Evolutionary conservation across 2,329 filamentous ascomycete genomes (phyloP).

Genomic region (Fusarium bactridioides): DNA sequence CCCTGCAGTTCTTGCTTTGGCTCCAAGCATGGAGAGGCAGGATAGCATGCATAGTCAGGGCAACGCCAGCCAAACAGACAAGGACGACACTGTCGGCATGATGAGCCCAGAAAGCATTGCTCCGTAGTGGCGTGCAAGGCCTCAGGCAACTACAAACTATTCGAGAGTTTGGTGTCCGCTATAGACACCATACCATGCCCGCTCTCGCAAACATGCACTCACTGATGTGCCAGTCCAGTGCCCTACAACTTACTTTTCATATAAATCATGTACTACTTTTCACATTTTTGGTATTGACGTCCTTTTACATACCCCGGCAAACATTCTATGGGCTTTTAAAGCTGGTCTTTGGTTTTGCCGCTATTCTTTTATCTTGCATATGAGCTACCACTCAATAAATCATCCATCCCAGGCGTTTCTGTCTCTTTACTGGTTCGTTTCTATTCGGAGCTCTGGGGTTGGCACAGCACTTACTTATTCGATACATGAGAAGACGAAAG

Average conservation of each 20-base stretch:
- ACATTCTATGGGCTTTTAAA: constrained; percentile 5
- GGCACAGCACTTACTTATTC: constrained; percentile 3
- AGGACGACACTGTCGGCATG: constrained; percentile 75
- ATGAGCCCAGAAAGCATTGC: constrained; percentile 85
- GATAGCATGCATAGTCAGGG: constrained; percentile 66
- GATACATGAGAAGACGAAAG: constrained; percentile 7
- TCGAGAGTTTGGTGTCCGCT: not conserved
- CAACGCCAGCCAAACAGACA: constrained; percentile 69
- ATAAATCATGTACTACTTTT: constrained; percentile 36
- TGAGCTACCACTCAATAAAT: constrained; percentile 3
- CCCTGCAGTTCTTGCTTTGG: constrained; percentile 51
- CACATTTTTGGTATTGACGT: constrained; percentile 16
- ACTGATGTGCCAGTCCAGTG: not conserved
- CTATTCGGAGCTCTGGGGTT: constrained; percentile 2
- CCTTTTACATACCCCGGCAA: constrained; percentile 26
- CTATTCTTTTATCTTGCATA: constrained; percentile 11
- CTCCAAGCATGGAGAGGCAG: constrained; percentile 64
- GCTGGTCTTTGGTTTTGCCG: constrained; percentile 26
- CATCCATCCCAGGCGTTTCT: constrained; percentile 24
- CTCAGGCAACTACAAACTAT: constrained; percentile 12
- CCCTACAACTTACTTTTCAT: constrained; percentile 16
- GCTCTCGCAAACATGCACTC: not conserved
- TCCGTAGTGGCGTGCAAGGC: constrained; percentile 45
- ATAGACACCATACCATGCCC: not conserved
- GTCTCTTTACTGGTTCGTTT: constrained; percentile 14